Conservation (phyloP, 2,329 filamentous ascomycete genomes). For the Ilyonectria robusta region DNA sequence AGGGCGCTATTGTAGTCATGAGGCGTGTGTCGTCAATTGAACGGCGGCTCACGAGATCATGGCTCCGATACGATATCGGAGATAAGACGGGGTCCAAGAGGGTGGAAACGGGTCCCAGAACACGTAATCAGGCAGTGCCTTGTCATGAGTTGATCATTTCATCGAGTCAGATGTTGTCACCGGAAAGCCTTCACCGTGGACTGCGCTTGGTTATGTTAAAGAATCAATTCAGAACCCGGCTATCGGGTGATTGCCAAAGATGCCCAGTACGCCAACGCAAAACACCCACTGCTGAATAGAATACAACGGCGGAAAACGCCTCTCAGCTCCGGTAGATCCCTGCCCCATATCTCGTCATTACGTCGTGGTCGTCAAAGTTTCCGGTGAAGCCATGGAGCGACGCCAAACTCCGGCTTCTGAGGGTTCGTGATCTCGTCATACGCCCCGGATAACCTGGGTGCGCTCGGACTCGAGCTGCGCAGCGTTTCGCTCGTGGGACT, state of each 20-base stretch:
- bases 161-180: slow-evolving; percentile 16
- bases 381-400: slow-evolving; percentile 34
- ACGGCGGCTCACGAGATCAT: slow-evolving; percentile 45
- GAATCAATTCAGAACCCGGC: slow-evolving; percentile 43
- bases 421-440: slow-evolving; percentile 64
- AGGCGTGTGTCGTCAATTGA: slow-evolving; percentile 29
- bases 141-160: slow-evolving; percentile 10
- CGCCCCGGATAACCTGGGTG: slow-evolving; percentile 93
- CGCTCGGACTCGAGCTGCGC: slow-evolving; percentile 93
- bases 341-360: slow-evolving; percentile 43
- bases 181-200: background rate
- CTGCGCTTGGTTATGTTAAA: slow-evolving; percentile 3
- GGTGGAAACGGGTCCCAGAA: slow-evolving; percentile 4
- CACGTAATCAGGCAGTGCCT: slow-evolving; percentile 24
- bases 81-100: slow-evolving; percentile 39
- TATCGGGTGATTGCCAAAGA: slow-evolving; percentile 39
- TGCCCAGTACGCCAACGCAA: slow-evolving; percentile 48
- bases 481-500: slow-evolving; percentile 93
- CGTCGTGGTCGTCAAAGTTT: slow-evolving; percentile 43
- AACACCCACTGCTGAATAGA: slow-evolving; percentile 28
- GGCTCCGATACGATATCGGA: slow-evolving; percentile 49
- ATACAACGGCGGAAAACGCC: slow-evolving; percentile 45
- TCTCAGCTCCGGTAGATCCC: slow-evolving; percentile 38
- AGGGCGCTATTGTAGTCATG: slow-evolving; percentile 39
- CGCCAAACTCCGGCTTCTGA: slow-evolving; percentile 34